phyloP scores from a whole-genome alignment of 2,329 filamentous ascomycete species.

The Monilinia fructigena region DNA sequence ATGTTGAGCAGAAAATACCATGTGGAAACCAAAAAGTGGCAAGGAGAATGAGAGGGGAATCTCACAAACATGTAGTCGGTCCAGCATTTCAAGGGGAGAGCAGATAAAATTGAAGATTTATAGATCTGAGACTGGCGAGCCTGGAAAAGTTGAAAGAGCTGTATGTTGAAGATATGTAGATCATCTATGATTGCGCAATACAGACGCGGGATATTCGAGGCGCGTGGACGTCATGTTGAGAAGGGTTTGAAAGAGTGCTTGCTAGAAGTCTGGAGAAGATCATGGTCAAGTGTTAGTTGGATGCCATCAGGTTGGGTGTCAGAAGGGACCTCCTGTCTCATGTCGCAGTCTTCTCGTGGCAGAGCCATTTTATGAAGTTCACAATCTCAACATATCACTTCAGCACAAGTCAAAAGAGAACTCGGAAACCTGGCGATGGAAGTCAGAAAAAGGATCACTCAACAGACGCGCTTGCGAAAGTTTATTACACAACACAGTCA shows the following conservation, averaged over 20 bases:
- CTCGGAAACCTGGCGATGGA: not conserved
- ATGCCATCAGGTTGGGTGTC: not conserved
- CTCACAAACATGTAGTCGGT: too few species aligned
- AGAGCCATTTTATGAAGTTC: not conserved
- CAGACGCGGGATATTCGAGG: not conserved
- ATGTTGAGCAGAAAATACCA: too few species aligned
- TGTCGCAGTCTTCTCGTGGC: too few species aligned
- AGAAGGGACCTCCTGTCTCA: not conserved
- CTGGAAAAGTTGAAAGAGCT: too few species aligned
- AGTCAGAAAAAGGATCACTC: not conserved
- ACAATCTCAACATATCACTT: not conserved
- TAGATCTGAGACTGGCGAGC: too few species aligned
- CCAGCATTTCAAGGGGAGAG: too few species aligned
- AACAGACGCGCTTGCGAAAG: constrained; percentile 3
- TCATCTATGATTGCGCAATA: too few species aligned
- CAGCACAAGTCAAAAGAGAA: not conserved
- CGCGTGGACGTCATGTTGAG: not conserved
- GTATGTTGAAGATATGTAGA: too few species aligned
- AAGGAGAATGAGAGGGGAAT: too few species aligned
- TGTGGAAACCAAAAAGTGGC: too few species aligned
- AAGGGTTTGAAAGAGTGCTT: not conserved
- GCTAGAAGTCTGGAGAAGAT: not conserved
- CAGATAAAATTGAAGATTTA: too few species aligned
- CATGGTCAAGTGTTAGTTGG: not conserved
- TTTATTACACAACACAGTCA: not conserved